These are phyloP conservation scores for Trichoderma sp. DNA, from an alignment of 2,329 filamentous ascomycete genomes.

Conservation along the genomic window DNA sequence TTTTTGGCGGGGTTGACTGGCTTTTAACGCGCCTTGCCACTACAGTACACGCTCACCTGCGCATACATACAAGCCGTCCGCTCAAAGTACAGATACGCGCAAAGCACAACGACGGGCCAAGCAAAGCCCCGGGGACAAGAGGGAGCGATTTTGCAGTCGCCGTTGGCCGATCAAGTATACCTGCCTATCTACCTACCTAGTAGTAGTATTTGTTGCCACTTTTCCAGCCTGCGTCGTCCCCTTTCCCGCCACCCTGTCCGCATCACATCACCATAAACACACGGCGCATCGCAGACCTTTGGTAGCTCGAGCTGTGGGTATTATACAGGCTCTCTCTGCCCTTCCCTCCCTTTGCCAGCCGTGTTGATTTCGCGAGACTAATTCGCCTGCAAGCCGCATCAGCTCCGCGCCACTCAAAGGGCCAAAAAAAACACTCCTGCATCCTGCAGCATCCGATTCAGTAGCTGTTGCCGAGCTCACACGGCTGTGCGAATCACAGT, in stretches of 20 bases:
- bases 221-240: not conserved
- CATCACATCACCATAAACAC: constrained; percentile 3
- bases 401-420: constrained; percentile 2
- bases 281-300: not conserved
- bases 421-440: constrained; percentile 2
- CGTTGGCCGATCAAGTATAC: not conserved
- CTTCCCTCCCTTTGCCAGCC: not conserved
- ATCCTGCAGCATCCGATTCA: constrained; percentile 15
- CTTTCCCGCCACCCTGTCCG: not conserved
- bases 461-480: not conserved
- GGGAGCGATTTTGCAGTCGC: not conserved
- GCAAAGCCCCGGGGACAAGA: not conserved
- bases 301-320: constrained; percentile 4
- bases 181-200: not conserved
- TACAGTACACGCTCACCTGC: not conserved
- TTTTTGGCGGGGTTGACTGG: constrained; percentile 18
- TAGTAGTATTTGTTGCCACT: not conserved
- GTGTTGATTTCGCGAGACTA: constrained; percentile 8
- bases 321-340: not conserved
- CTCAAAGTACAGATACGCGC: not conserved
- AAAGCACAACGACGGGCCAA: not conserved
- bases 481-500: constrained; percentile 3
- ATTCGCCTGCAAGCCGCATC: constrained; percentile 10
- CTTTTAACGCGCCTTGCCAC: constrained; percentile 14
- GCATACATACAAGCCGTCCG: not conserved